These are phyloP conservation scores for Trichosporon faecale DNA, from an alignment of 1,284 basidiomycete species.

Conservation along the genomic window DNA sequence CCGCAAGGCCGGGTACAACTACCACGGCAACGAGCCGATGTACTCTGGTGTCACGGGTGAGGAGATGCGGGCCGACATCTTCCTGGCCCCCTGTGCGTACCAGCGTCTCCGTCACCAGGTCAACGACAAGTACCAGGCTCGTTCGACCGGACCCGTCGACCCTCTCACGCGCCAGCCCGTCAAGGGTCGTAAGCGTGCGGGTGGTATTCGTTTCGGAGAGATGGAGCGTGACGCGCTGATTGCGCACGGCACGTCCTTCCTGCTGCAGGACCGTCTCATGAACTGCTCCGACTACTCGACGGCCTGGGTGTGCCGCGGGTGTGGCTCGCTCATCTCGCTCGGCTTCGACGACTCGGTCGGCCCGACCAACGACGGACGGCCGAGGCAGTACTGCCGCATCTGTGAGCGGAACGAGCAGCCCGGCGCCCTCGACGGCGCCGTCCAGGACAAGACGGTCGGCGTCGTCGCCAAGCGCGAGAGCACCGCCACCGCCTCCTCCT, in stretches of 20 bases:
- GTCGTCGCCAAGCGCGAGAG: slow-evolving; percentile 51
- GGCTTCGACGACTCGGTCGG: slow-evolving; percentile 83
- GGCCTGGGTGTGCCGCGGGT: slow-evolving; percentile 94
- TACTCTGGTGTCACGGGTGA: slow-evolving; percentile 99
- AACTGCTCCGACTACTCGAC: slow-evolving; percentile 99
- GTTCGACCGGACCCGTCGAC: slow-evolving; percentile 96
- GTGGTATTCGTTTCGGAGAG: slow-evolving; percentile 99
- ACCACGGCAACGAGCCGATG: slow-evolving; percentile 99
- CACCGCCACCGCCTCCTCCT: slow-evolving; percentile 37
- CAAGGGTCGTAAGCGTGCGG: slow-evolving; percentile 97
- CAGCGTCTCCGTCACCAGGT: slow-evolving; percentile 91
- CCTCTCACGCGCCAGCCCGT: slow-evolving; percentile 94
- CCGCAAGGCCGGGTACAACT: slow-evolving; percentile 91
- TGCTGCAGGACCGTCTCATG: slow-evolving; percentile 97
- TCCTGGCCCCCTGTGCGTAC: slow-evolving; percentile 97
- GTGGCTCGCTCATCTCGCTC: slow-evolving; percentile 90
- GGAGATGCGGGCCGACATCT: slow-evolving; percentile 98
- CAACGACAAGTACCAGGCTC: slow-evolving; percentile 98
- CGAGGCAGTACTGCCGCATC: slow-evolving; percentile 81
- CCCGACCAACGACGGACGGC: slow-evolving; percentile 52
- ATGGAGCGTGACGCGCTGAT: slow-evolving; percentile 99
- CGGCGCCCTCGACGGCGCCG: slow-evolving; percentile 19
- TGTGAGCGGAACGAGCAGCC: slow-evolving; percentile 63
- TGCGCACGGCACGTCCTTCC: slow-evolving; percentile 96
- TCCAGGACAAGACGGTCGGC: slow-evolving; percentile 21